A percentile compares a stretch with the other conserved stretches of the same genome.
Conservation (phyloP, 2,329 filamentous ascomycete species). For the Aspergillus puulaauensis region DNA sequence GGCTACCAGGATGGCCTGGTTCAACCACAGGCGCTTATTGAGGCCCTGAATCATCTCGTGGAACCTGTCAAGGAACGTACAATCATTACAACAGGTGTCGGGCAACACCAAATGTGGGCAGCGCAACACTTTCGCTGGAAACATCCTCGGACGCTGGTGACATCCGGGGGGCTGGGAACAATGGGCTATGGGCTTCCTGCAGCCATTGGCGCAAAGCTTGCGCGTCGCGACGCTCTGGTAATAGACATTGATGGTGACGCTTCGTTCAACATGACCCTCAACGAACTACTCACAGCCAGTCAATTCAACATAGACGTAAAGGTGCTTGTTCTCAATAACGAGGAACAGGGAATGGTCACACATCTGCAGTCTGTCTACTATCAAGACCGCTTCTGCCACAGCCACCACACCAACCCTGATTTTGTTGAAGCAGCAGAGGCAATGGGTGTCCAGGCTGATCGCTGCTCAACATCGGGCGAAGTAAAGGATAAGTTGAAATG, state of each 20-base stretch:
- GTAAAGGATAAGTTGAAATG: conserved; percentile 77
- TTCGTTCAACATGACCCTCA: conserved; percentile 99
- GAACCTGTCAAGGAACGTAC: conserved; percentile 77
- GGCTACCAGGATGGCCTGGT: conserved; percentile 66
- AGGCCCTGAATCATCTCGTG: conserved; percentile 83
- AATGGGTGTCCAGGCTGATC: conserved; percentile 79
- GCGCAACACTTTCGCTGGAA: conserved; percentile 97
- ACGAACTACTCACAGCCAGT: conserved; percentile 85
- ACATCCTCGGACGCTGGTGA: conserved; percentile 88
- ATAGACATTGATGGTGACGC: conserved; percentile 97
- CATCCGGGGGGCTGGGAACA: conserved; percentile 91
- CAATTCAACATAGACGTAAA: conserved; percentile 98
- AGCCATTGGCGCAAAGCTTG: conserved; percentile 93
- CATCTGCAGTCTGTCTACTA: conserved; percentile 99
- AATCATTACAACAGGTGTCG: conserved; percentile 89
- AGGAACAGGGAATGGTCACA: conserved; percentile 97
- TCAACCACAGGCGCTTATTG: conserved; percentile 91
- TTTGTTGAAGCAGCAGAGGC: conserved; percentile 91
- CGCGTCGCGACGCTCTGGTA: conserved; percentile 75
- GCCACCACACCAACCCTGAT: conserved; percentile 92
- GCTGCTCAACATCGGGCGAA: conserved; percentile 72
- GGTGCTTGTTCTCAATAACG: conserved; percentile 92
- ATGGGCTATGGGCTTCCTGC: conserved; percentile 96
- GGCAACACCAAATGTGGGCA: conserved; percentile 98
- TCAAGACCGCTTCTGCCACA: conserved; percentile 87